Evolutionary conservation across 805 yeast genomes (phyloP).

Genomic region (Candida ovalis): DNA sequence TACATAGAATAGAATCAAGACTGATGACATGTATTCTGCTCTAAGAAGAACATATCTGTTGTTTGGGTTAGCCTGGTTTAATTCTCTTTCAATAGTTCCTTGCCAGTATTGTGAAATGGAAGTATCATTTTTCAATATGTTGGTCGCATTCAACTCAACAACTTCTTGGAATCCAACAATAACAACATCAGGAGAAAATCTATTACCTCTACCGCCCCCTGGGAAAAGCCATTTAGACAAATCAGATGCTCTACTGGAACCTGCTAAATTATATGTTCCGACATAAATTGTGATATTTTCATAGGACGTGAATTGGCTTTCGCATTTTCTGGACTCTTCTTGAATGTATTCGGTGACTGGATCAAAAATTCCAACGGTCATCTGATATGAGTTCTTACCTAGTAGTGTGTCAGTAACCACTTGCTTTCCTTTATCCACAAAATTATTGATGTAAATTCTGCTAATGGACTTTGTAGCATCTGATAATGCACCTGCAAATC

Average conservation of each 20-base stretch:
- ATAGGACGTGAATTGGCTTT: constrained; percentile 54
- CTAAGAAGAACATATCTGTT: constrained; percentile 58
- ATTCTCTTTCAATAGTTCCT: constrained; percentile 52
- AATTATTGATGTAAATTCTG: constrained; percentile 92
- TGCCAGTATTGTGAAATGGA: constrained; percentile 81
- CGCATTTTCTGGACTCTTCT: constrained; percentile 48
- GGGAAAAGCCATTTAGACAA: constrained; percentile 83
- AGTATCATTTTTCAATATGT: constrained; percentile 82
- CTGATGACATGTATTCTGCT: constrained; percentile 72
- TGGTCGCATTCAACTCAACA: constrained; percentile 88
- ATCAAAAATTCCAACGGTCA: constrained; percentile 72
- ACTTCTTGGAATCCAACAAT: constrained; percentile 94
- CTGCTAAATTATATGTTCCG: constrained; percentile 89
- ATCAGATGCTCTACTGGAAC: constrained; percentile 55
- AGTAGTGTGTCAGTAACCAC: constrained; percentile 81
- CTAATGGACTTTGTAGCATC: constrained; percentile 96
- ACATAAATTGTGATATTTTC: constrained; percentile 62
- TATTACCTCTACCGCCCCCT: constrained; percentile 43
- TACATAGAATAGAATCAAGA: constrained; percentile 61
- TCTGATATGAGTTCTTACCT: constrained; percentile 74
- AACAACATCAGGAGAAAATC: constrained; percentile 66
- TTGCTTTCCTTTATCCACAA: constrained; percentile 88
- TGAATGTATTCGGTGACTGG: constrained; percentile 86
- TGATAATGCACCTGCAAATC: constrained; percentile 92
- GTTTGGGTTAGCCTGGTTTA: constrained; percentile 39